Base-by-base conservation (phyloP, 1,139 yeast species). In the Nakaseomyces glabratus region DNA sequence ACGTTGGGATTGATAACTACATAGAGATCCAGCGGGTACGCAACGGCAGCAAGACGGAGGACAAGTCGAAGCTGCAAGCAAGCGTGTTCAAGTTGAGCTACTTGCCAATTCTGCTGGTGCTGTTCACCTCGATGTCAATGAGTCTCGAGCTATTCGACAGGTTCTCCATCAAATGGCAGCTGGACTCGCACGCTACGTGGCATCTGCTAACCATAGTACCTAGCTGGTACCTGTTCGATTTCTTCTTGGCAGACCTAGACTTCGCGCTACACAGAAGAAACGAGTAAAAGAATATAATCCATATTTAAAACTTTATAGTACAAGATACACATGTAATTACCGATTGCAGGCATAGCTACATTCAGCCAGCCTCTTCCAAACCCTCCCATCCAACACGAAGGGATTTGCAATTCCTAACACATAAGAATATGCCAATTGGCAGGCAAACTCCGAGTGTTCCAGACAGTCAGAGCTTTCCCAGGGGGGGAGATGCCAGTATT, bases 171-270 rank as follows among this genome's bases (percentile, higher is more conserved):
- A 63, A 56, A 35, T 78, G 72, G 44, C 67, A 81, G 37, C 57
- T 90, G 1, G 98, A 90, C 60, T 95, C 98, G 1, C 98, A 90
- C 58, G 77, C 96, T 1, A 61, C 88, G 39, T 88, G 97, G 97
- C 98, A 88, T 57, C 63, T 77, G 36, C 75, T 76, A 12, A 82
- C 93, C 0, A 76, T 82, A 3, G 55, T 80, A 49, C 90, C 93
- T 3, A 55, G 66, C 2, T 60, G 53, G 43, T 51, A 50, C 35
- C 38, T 63, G 2, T 63, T 62, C 39, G 53, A 54, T 11, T 62
- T 63, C 45, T 55, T 63, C 35, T 40, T 56, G 4, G 41, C 47
- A n/a, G 68, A 63, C 33, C 24, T 31, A 10, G 28, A 31, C 21
- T 23, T 26, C 30, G 18, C 14, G 21, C 30, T 26, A 26, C 30